Evolutionary conservation across 2,329 filamentous ascomycete species (phyloP), one percentile per base, ranked within the genome.

Genomic region (Neofusicoccum sp.): DNA sequence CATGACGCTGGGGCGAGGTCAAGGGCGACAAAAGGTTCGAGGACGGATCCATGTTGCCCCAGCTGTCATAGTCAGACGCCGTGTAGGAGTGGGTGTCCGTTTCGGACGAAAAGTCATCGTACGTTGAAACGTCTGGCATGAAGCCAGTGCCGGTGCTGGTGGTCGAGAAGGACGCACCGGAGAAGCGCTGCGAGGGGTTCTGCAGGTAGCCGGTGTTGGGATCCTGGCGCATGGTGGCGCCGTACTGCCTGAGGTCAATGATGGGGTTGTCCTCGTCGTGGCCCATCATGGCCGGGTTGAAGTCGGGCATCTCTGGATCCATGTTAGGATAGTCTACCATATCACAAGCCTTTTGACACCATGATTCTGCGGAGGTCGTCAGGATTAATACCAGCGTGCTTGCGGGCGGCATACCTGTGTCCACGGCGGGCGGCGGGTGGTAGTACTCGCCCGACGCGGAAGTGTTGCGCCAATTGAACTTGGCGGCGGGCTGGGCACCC

Each of bases 141-240:
- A 54, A 40, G 24, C 80, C 81, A 24, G 86, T 74, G 20, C 86
- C 74, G 28, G 71, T 76, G 63, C 76, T 89, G 14, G 88, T 90
- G 76, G 90, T 83, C 40, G 87, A 89, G 69, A 89, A 89, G 1
- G 88, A 90, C 2, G 88, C 90, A 49, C 87, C 87, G 20, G 88
- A 90, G 79, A 89, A 83, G 63, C 87, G 83, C 62, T 87, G 82
- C 48, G 82, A 79, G 64, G 84, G 82, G 47, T 82, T 73, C n/a
- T 76, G 77, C 58, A 80, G 69, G 66, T 71, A 74, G 11, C 63
- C 66, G 16, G 63, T 62, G n/a, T 75, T 73, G 6, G 67, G 68
- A 28, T 71, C 63, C 51, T 43, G 43, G 28, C 51, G 51, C 45
- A 62, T 57, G 40, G 41, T 47, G 34, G 20, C 20, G 20, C 70